Conservation (phyloP, 2,329 filamentous ascomycete genomes). For the Ceratocystis diversiconidia region DNA sequence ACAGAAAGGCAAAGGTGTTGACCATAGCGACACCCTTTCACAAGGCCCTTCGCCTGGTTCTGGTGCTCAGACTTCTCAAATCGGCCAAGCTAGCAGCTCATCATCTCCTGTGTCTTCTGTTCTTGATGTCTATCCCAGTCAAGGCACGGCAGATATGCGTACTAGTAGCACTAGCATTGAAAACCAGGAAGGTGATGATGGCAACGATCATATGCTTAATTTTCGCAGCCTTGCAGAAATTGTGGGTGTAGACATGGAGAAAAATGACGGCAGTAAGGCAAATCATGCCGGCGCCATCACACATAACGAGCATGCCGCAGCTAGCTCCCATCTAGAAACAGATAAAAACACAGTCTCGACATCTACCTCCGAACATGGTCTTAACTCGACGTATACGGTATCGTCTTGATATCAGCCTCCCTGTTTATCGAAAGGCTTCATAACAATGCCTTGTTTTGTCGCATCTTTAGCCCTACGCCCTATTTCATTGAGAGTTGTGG, state of each 20-base stretch:
- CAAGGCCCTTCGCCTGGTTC: conserved; percentile 16
- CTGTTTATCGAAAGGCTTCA: neutral
- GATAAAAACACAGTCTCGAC: neutral
- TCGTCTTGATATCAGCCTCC: neutral
- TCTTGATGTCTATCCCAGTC: conserved; percentile 35
- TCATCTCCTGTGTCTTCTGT: conserved; percentile 70
- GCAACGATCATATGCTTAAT: conserved; percentile 73
- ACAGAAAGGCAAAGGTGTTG: conserved; percentile 57
- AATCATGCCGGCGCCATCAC: conserved; percentile 8
- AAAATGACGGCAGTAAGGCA: conserved; percentile 2
- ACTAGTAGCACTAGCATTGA: conserved; percentile 41
- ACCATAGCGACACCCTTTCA: conserved; percentile 31
- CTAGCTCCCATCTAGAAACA: neutral
- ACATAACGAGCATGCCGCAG: conserved; percentile 10
- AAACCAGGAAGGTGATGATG: conserved; percentile 35
- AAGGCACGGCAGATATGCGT: conserved; percentile 34
- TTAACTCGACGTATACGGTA: neutral
- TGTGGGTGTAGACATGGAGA: conserved; percentile 47
- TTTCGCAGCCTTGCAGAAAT: conserved; percentile 78
- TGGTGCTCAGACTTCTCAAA: conserved; percentile 39
- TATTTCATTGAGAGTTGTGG: neutral
- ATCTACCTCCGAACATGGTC: neutral
- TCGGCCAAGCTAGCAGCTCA: conserved; percentile 73
- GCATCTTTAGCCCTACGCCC: too few species aligned
- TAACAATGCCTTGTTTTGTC: neutral